These are phyloP conservation scores for Vigna angularis DNA, from an alignment of 306 rosid genomes.

Conservation along the genomic window DNA sequence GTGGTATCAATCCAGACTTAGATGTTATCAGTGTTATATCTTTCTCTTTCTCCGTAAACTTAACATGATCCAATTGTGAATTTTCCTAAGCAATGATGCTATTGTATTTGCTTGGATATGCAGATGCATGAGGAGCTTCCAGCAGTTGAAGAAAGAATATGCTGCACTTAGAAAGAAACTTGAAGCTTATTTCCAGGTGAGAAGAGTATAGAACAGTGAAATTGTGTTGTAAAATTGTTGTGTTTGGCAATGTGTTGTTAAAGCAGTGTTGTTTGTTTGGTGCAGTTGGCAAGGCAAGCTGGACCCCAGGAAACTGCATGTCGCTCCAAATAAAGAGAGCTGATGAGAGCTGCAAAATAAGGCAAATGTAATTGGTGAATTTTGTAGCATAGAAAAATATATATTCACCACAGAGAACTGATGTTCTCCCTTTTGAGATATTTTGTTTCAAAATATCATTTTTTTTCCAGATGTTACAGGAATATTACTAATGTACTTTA, in stretches of 20 bases:
- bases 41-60: too few relatives aligned
- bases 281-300: conserved; percentile 72
- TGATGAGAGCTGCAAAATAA: conserved; percentile 21
- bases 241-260: neutral
- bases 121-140: conserved; percentile 86
- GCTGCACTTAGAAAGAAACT: conserved; percentile 78
- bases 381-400: conserved; percentile 33
- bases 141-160: conserved; percentile 84
- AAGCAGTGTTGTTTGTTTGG: neutral
- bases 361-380: conserved; percentile 42
- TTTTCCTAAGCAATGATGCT: neutral
- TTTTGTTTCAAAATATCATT: conserved; percentile 44
- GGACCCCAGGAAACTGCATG: conserved; percentile 62
- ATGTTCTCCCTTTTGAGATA: conserved; percentile 39
- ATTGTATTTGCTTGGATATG: conserved; percentile 34
- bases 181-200: conserved; percentile 93
- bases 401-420: conserved; percentile 39
- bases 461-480: conserved; percentile 37
- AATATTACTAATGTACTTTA: neutral
- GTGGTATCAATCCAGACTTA: too few relatives aligned
- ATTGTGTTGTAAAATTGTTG: conserved; percentile 1
- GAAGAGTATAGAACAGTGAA: neutral
- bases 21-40: too few relatives aligned
- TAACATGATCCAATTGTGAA: neutral
- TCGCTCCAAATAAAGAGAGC: conserved; percentile 55